Conservation (phyloP, 2,329 filamentous ascomycete genomes). For the Fusarium dimerum region DNA sequence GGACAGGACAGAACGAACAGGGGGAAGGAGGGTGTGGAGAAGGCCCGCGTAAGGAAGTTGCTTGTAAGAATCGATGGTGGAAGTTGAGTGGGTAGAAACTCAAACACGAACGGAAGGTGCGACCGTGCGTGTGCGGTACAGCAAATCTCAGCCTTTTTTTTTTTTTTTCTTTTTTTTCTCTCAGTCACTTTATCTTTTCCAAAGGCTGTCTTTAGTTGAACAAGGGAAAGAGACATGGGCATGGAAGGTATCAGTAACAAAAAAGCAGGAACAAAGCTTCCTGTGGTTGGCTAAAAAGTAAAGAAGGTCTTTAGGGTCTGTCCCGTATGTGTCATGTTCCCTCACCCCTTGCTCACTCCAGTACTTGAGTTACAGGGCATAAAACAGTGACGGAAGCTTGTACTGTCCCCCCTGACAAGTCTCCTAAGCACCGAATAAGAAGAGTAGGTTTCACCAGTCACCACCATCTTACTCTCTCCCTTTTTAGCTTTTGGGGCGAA, state of each 20-base stretch:
- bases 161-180: no score
- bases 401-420: not conserved
- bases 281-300: not conserved
- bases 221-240: no score
- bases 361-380: not conserved
- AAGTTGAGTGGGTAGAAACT: not conserved
- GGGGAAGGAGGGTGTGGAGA: no score
- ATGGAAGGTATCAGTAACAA: no score
- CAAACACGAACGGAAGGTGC: not conserved
- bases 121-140: not conserved
- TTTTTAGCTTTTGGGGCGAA: conserved; percentile 1
- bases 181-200: no score
- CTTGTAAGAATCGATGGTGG: not conserved
- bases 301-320: not conserved
- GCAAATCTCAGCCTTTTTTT: no score
- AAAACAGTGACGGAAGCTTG: not conserved
- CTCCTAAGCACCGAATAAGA: not conserved
- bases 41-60: no score
- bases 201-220: no score
- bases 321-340: no score
- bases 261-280: not conserved
- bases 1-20: not conserved
- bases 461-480: not conserved
- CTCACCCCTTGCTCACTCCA: not conserved
- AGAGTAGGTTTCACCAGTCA: not conserved